A percentile compares a stretch with the other conserved stretches of the same genome.
Evolutionary conservation across 116 monocot genomes (phyloP).

Genomic region (Trichopus zeylanicus): DNA sequence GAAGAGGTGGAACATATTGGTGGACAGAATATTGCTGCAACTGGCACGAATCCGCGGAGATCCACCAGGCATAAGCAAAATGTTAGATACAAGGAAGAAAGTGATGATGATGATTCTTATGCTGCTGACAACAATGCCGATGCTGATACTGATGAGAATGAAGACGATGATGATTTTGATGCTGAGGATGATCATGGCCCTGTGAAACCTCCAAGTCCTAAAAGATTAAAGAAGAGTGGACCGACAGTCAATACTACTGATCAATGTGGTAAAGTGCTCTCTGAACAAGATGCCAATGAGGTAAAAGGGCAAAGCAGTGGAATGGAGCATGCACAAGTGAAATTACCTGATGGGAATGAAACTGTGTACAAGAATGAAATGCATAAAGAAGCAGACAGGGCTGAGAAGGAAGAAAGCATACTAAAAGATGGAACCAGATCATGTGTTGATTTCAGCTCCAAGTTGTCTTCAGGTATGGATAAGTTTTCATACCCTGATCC

Average conservation of each 20-base stretch:
- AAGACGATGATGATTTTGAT: no score
- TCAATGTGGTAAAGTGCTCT: background rate
- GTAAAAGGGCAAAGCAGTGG: conserved; percentile 1
- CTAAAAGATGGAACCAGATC: background rate
- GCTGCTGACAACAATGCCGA: no score
- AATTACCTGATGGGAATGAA: conserved; percentile 11
- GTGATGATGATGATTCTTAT: conserved; percentile 22
- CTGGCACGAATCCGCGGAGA: conserved; percentile 24
- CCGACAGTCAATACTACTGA: background rate
- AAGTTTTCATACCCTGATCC: conserved; percentile 45
- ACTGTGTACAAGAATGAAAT: background rate
- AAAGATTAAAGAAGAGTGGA: conserved; percentile 21
- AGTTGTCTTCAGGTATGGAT: background rate
- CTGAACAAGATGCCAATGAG: background rate
- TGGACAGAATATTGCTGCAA: conserved; percentile 8
- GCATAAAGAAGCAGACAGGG: background rate
- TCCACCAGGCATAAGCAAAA: conserved; percentile 46
- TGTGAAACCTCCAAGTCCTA: conserved; percentile 9
- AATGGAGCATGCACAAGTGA: background rate
- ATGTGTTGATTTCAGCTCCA: background rate
- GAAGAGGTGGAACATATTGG: conserved; percentile 6
- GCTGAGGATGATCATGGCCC: conserved; percentile 40
- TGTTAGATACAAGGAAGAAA: conserved; percentile 39
- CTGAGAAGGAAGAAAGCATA: background rate
- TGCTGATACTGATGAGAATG: no score